These are phyloP conservation scores for Tolypocladium ovalisporum DNA, from an alignment of 2,329 filamentous ascomycete species.

Conservation along the genomic window DNA sequence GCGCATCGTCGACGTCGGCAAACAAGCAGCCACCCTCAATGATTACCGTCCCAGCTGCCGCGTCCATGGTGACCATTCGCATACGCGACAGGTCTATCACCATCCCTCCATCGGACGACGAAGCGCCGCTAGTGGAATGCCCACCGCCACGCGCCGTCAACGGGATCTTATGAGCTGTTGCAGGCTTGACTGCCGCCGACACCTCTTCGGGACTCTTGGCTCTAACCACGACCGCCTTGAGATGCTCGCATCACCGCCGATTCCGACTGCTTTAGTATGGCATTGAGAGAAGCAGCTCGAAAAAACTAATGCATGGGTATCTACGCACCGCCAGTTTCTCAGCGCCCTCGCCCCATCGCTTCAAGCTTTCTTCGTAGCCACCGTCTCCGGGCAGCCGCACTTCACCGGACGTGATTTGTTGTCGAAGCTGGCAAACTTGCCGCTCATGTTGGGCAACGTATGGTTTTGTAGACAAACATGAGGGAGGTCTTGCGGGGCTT, in stretches of 20 bases:
- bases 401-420: not conserved
- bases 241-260: not conserved
- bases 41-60: constrained; percentile 29
- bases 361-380: constrained; percentile 19
- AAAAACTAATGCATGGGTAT: too few relatives aligned
- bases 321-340: constrained; percentile 19
- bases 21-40: constrained; percentile 43
- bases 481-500: not conserved
- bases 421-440: not conserved
- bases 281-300: too few relatives aligned
- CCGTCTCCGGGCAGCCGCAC: constrained; percentile 16
- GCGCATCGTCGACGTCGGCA: constrained; percentile 41
- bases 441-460: not conserved
- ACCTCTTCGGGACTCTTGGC: constrained; percentile 28
- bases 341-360: constrained; percentile 23
- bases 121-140: constrained; percentile 41
- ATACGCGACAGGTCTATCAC: constrained; percentile 44
- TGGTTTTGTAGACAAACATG: not conserved
- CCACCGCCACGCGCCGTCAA: constrained; percentile 45
- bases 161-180: constrained; percentile 30
- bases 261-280: too few relatives aligned
- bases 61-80: constrained; percentile 36
- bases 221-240: constrained; percentile 29
- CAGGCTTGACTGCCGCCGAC: constrained; percentile 31
- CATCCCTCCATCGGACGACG: constrained; percentile 37